These are phyloP conservation scores for Colletotrichum melonis DNA, from an alignment of 2,329 filamentous ascomycete genomes.

Conservation along the genomic window DNA sequence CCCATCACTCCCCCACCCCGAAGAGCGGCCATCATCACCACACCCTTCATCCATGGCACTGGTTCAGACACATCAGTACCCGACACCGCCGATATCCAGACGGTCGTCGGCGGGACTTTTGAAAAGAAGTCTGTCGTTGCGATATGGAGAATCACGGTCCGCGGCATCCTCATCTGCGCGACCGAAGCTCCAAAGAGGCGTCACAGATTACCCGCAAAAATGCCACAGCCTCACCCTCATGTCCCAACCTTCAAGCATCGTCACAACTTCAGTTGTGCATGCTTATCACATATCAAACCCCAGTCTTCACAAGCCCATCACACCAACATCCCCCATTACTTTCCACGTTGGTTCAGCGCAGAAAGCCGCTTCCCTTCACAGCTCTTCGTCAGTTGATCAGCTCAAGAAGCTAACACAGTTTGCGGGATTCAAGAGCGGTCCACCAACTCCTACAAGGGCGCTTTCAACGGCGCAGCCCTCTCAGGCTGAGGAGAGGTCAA, in stretches of 20 bases:
- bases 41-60: conserved; percentile 28
- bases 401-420: conserved; percentile 91
- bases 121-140: conserved; percentile 44
- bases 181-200: conserved; percentile 53
- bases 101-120: conserved; percentile 36
- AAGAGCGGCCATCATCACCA: conserved; percentile 15
- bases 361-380: conserved; percentile 52
- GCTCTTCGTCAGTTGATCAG: conserved; percentile 74
- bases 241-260: conserved; percentile 72
- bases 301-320: conserved; percentile 61
- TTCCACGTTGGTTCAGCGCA: conserved; percentile 49
- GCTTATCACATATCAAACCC: conserved; percentile 78
- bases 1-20: conserved; percentile 23
- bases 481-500: conserved; percentile 56
- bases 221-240: conserved; percentile 58
- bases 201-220: conserved; percentile 55
- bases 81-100: conserved; percentile 38
- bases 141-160: conserved; percentile 44
- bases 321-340: conserved; percentile 63
- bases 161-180: conserved; percentile 48
- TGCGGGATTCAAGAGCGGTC: conserved; percentile 87
- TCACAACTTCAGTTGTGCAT: conserved; percentile 72
- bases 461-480: conserved; percentile 74
- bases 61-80: conserved; percentile 30
- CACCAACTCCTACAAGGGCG: conserved; percentile 88